phyloP scores from a whole-genome alignment of 2,329 filamentous ascomycete genomes.

The Tolypocladium ovalisporum region DNA sequence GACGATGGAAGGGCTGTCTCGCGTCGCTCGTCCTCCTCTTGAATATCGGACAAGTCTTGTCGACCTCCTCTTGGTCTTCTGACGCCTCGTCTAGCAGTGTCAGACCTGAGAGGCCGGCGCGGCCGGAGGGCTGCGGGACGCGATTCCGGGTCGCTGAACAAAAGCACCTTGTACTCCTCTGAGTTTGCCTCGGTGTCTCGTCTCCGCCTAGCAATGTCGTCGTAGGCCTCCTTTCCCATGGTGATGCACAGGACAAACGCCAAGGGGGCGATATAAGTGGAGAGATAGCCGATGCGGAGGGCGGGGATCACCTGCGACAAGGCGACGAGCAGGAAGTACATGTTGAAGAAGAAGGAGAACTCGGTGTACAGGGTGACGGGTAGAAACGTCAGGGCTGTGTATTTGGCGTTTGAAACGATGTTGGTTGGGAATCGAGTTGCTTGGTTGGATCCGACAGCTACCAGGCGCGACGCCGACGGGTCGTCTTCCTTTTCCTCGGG shows the following conservation, averaged over 20 bases:
- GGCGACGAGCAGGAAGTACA: constrained; percentile 94
- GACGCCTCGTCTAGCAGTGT: constrained; percentile 15
- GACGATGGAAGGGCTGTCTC: constrained; percentile 31
- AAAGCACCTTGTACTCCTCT: constrained; percentile 71
- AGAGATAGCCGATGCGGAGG: constrained; percentile 84
- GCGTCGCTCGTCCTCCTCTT: constrained; percentile 53
- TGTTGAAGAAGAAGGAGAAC: constrained; percentile 99
- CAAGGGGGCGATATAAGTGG: constrained; percentile 86
- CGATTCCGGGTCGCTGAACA: constrained; percentile 49
- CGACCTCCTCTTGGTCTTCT: constrained; percentile 19
- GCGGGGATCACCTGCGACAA: constrained; percentile 86
- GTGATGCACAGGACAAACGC: constrained; percentile 89
- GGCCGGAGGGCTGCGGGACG: constrained; percentile 26
- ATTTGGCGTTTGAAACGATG: constrained; percentile 92
- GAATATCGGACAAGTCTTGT: constrained; percentile 48
- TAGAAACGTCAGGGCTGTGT: constrained; percentile 88
- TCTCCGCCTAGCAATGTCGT: constrained; percentile 77
- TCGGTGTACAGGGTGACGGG: constrained; percentile 95
- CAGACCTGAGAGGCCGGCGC: constrained; percentile 32
- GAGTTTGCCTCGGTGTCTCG: constrained; percentile 92
- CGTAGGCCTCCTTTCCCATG: constrained; percentile 87
- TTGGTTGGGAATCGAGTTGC: constrained; percentile 75
- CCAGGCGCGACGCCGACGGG: constrained; percentile 59
- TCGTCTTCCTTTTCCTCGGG: constrained; percentile 44
- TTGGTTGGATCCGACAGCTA: constrained; percentile 67